Evolutionary conservation across 2,329 filamentous ascomycete species (phyloP).

Genomic region (Penicillium fuscoglaucum): DNA sequence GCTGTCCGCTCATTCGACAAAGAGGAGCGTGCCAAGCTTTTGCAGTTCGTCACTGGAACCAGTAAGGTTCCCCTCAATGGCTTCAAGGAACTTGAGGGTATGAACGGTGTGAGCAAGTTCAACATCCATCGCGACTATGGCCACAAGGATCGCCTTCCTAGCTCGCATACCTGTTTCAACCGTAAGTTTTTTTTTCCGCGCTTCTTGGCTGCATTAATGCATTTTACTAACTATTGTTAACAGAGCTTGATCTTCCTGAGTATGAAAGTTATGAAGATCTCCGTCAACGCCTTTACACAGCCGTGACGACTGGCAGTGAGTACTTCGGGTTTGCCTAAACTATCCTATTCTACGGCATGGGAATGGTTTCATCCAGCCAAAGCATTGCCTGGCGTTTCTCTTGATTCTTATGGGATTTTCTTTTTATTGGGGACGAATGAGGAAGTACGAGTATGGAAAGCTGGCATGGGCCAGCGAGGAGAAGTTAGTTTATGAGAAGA

Average conservation of each 20-base stretch:
- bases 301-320: constrained; percentile 96
- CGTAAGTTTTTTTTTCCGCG: constrained; percentile 63
- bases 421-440: constrained; percentile 17
- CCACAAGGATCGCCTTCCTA: constrained; percentile 91
- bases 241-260: constrained; percentile 96
- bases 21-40: constrained; percentile 93
- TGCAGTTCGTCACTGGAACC: constrained; percentile 97
- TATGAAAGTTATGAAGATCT: constrained; percentile 95
- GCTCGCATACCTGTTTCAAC: constrained; percentile 98
- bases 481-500: constrained; percentile 15
- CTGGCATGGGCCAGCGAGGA: constrained; percentile 1
- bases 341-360: constrained; percentile 16
- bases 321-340: constrained; percentile 92
- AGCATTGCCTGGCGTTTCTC: constrained; percentile 42
- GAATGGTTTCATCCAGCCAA: constrained; percentile 22
- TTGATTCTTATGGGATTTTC: constrained; percentile 21
- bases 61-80: constrained; percentile 98
- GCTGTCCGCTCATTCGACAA: constrained; percentile 97
- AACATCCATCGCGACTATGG: constrained; percentile 99
- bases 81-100: constrained; percentile 98
- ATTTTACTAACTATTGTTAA: constrained; percentile 36
- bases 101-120: constrained; percentile 98
- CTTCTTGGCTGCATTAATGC: neutral
- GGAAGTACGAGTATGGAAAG: constrained; percentile 12
- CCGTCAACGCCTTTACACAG: constrained; percentile 83